phyloP scores from a whole-genome alignment of 2,329 filamentous ascomycete genomes.

The Aspergillus puulaauensis region DNA sequence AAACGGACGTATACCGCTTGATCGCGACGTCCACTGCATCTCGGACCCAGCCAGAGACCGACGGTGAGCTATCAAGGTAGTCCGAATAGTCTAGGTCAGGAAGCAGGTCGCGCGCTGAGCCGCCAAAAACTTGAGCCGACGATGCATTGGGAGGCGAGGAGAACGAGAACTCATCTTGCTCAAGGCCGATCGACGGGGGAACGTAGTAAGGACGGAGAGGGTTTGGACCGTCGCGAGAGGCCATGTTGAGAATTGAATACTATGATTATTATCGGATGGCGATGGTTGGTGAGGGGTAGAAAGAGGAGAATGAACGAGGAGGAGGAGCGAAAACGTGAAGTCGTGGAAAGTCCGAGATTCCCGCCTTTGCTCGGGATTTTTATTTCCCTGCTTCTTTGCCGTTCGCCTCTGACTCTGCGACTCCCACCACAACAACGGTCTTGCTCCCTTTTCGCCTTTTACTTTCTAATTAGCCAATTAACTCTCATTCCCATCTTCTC shows the following conservation, averaged over 20 bases:
- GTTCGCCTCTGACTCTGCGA: background rate
- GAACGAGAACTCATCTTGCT: slow-evolving; percentile 41
- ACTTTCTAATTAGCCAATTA: background rate
- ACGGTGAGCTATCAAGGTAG: slow-evolving; percentile 76
- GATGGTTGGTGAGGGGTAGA: background rate
- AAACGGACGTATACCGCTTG: slow-evolving; percentile 86
- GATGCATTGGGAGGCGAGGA: slow-evolving; percentile 37
- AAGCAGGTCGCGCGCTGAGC: slow-evolving; percentile 77
- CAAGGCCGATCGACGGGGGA: slow-evolving; percentile 65
- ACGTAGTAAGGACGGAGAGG: slow-evolving; percentile 62
- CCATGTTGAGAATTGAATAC: slow-evolving; percentile 35
- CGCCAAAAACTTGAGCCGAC: slow-evolving; percentile 53
- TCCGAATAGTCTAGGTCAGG: slow-evolving; percentile 90
- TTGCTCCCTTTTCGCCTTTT: slow-evolving; percentile 5
- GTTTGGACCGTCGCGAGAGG: slow-evolving; percentile 55
- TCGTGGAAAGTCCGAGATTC: slow-evolving; percentile 21
- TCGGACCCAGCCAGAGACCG: slow-evolving; percentile 70
- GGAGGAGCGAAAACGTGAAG: slow-evolving; percentile 5
- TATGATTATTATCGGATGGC: background rate
- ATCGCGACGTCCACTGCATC: slow-evolving; percentile 79
- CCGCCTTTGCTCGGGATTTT: slow-evolving; percentile 21
- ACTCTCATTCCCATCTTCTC: background rate
- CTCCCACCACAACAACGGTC: background rate
- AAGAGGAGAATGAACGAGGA: background rate
- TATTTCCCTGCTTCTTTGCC: slow-evolving; percentile 13